Evolutionary conservation across 495 filamentous ascomycete species (phyloP).

Genomic region (Lepraria neglecta): DNA sequence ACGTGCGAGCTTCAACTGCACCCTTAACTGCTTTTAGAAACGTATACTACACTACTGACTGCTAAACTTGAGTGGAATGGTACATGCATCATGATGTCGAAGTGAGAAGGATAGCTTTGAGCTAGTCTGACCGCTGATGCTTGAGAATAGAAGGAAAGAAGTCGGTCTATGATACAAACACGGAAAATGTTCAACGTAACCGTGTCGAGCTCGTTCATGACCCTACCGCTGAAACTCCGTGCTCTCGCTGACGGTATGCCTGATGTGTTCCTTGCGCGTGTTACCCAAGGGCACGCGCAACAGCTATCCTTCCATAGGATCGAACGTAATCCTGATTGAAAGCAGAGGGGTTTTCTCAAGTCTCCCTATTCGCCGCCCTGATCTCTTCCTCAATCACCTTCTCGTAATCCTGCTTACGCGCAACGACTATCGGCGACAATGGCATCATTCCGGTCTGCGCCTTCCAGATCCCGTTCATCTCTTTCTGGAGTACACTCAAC

Average conservation of each 20-base stretch:
- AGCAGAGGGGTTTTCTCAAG: neutral
- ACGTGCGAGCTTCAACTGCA: too few species aligned
- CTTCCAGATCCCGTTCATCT: slow-evolving; percentile 1
- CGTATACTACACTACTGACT: neutral
- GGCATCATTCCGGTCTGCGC: neutral
- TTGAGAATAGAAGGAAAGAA: neutral
- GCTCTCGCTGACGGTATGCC: neutral
- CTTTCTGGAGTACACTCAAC: neutral
- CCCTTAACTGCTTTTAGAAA: neutral
- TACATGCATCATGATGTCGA: neutral
- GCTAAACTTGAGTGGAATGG: too few species aligned
- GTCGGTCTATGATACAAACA: neutral
- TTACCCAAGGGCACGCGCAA: too few species aligned
- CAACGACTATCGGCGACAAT: neutral
- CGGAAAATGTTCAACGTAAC: neutral
- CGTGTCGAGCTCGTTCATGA: neutral
- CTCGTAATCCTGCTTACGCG: slow-evolving; percentile 14
- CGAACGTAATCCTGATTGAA: too few species aligned
- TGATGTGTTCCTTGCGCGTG: neutral
- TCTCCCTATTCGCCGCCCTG: neutral
- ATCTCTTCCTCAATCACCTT: slow-evolving; percentile 1
- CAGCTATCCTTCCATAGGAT: neutral
- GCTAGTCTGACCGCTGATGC: neutral
- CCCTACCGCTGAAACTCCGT: neutral
- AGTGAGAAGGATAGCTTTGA: neutral